phyloP scores from a whole-genome alignment of 257 asterid genomes.

The Avicennia marina region DNA sequence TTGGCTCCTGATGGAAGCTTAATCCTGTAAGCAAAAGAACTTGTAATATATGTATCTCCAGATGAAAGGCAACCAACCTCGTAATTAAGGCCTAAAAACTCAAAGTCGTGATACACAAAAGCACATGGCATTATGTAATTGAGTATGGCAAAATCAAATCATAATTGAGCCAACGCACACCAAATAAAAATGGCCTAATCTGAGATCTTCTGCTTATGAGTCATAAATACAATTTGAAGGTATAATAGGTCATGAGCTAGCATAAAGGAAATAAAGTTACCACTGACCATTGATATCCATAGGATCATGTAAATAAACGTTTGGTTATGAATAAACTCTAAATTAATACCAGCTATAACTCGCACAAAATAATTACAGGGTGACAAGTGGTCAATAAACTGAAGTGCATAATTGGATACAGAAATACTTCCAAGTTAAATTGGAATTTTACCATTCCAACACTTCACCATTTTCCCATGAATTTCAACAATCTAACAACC shows the following conservation, averaged over 20 bases:
- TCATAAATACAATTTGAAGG: neutral
- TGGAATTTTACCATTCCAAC: neutral
- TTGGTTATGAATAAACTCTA: neutral
- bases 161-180: neutral
- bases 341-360: too few relatives aligned
- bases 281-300: neutral
- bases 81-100: too few relatives aligned
- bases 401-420: neutral
- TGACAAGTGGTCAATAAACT: too few relatives aligned
- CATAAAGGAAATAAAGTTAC: neutral
- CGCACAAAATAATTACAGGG: too few relatives aligned
- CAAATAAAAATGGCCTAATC: too few relatives aligned
- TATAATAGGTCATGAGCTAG: neutral
- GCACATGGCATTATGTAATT: neutral
- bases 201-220: too few relatives aligned
- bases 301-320: neutral
- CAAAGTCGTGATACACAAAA: neutral
- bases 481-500: neutral
- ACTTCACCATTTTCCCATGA: neutral
- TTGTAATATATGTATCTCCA: too few relatives aligned
- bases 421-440: neutral
- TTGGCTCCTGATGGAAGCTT: constrained; percentile 58
- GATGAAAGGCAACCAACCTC: neutral
- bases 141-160: neutral
- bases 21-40: constrained; percentile 16